Base-by-base conservation (phyloP, 345 rosid species). In the Psidium guajava region DNA sequence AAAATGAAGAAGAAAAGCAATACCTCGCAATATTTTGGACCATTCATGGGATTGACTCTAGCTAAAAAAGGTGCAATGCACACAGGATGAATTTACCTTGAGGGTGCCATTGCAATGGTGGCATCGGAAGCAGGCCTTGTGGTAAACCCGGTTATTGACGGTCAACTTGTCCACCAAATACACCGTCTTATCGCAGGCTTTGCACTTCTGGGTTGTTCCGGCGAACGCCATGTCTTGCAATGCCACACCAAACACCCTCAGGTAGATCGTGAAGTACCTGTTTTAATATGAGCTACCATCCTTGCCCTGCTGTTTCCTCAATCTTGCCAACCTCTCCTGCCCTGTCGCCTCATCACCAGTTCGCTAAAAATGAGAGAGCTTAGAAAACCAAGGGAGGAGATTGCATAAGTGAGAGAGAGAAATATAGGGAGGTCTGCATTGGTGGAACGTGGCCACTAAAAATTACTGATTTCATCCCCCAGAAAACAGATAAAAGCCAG, bases 51-150 rank as follows among this genome's bases (percentile, higher is more conserved):
- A 69, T 69, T 69, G 22, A 15, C 28, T 64, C 42, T 64, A 64
- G 75, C 11, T 64, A 8, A 15, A 36, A 64, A 36, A 40, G 20
- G 36, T 0, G 47, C 6, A 69, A 32, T 36, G 47, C 47, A 69
- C 80, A 10, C 36, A 44, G 13, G 40, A 54, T 21, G 77, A 69
- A 69, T 22, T 88, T 88, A 92, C 95, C 94, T 92, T 92, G 75
- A 94, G 95, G 53, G 95, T 92, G 42, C 92, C 88, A 22, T 75
- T 89, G 90, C 96, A 94, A 84, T 94, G 94, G 91, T 92, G 91
- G 91, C 95, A 94, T 44, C 93, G 86, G 87, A 94, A 94, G 88
- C 96, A 94, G 75, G 93, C 87, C 87, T 91, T 92, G 82, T 94
- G 94, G 81, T 54, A 94, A 82, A 89, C 77, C 85, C 95, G 87